These are phyloP conservation scores for Agrocybe pediades DNA, from an alignment of 768 basidiomycete species.

Conservation along the genomic window DNA sequence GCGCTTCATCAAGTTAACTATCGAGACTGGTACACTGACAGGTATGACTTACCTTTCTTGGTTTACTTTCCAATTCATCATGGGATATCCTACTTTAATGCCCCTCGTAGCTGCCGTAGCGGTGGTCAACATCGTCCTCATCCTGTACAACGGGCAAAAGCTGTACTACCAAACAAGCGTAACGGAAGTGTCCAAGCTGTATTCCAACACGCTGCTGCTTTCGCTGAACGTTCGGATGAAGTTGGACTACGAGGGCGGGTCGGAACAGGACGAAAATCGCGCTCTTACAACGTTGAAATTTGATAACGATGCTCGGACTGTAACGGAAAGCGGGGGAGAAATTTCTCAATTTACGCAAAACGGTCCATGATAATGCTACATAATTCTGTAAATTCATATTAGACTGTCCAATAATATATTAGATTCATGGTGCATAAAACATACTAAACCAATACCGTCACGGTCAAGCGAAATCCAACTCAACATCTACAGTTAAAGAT, in stretches of 20 bases:
- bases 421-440: no score
- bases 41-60: background rate
- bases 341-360: no score
- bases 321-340: background rate
- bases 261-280: background rate
- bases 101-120: background rate
- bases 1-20: background rate
- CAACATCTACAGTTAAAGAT: no score
- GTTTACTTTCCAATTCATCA: background rate
- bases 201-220: constrained; percentile 1
- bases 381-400: no score
- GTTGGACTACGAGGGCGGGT: background rate
- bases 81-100: background rate
- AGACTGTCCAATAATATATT: no score
- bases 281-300: background rate
- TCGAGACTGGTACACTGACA: background rate
- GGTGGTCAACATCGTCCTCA: background rate
- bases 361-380: no score
- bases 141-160: background rate
- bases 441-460: no score
- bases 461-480: no score
- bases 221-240: background rate
- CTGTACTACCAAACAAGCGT: constrained; percentile 1
- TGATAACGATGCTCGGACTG: background rate
- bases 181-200: background rate